Percentiles rank a stretch among this genome's conserved stretches.
Evolutionary conservation across 1,139 yeast species (phyloP).

Genomic region (Candida frijolesensis): DNA sequence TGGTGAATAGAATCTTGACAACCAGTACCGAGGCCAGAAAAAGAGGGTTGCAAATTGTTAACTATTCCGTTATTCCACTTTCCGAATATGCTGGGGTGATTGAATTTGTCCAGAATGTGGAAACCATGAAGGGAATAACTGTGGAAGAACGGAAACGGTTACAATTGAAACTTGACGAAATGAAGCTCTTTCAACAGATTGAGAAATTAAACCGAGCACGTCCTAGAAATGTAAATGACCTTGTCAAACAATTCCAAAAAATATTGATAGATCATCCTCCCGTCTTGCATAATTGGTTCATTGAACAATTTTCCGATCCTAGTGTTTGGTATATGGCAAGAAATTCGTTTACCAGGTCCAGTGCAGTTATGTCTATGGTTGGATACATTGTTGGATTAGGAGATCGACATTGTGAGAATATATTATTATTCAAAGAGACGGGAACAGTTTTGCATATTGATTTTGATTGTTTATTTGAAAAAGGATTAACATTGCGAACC

Average conservation of each 20-base stretch:
- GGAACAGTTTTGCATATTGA: slow-evolving; percentile 93
- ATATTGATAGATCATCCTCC: slow-evolving; percentile 60
- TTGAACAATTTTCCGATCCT: slow-evolving; percentile 89
- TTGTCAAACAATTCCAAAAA: slow-evolving; percentile 32
- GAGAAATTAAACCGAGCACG: slow-evolving; percentile 42
- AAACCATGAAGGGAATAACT: slow-evolving; percentile 75
- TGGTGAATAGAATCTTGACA: slow-evolving; percentile 73
- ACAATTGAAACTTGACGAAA: slow-evolving; percentile 35
- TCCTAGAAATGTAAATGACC: slow-evolving; percentile 16
- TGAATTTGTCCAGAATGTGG: slow-evolving; percentile 88
- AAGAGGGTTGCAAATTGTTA: slow-evolving; percentile 68
- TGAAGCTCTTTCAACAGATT: slow-evolving; percentile 34
- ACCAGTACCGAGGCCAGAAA: slow-evolving; percentile 73
- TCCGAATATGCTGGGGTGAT: slow-evolving; percentile 87
- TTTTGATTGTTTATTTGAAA: slow-evolving; percentile 93
- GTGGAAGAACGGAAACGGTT: slow-evolving; percentile 42
- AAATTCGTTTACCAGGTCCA: slow-evolving; percentile 70
- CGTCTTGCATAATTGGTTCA: slow-evolving; percentile 82
- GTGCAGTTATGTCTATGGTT: slow-evolving; percentile 97
- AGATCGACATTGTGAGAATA: slow-evolving; percentile 94
- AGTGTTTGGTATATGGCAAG: slow-evolving; percentile 84
- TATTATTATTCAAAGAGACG: slow-evolving; percentile 68
- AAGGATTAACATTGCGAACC: slow-evolving; percentile 65
- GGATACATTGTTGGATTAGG: slow-evolving; percentile 92
- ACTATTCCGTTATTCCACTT: slow-evolving; percentile 88